These are phyloP conservation scores for Trametopsis cervina DNA, from an alignment of 768 basidiomycete genomes.

Conservation along the genomic window DNA sequence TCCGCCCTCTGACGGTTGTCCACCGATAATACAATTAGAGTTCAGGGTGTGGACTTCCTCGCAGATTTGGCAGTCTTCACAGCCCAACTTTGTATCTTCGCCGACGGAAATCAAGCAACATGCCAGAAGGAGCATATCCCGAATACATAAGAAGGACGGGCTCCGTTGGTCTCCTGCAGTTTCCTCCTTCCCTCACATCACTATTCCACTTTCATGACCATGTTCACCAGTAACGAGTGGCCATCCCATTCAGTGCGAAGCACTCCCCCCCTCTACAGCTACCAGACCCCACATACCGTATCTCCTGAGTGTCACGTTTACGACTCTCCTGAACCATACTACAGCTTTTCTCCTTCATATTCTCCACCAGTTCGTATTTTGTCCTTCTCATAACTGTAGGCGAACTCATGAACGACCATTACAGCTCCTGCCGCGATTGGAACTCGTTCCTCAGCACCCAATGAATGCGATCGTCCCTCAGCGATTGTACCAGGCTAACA, in stretches of 20 bases:
- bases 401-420: too few relatives aligned
- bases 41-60: too few relatives aligned
- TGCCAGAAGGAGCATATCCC: not conserved
- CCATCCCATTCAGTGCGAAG: not conserved
- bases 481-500: constrained; percentile 6
- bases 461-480: constrained; percentile 5
- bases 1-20: too few relatives aligned
- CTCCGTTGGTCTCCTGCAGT: not conserved
- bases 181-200: too few relatives aligned
- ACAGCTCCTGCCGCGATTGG: too few relatives aligned
- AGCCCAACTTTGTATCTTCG: too few relatives aligned
- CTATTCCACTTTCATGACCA: not conserved
- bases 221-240: not conserved
- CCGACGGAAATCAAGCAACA: not conserved
- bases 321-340: too few relatives aligned
- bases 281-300: not conserved
- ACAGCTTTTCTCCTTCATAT: not conserved
- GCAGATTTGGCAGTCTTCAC: too few relatives aligned
- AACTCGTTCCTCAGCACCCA: not conserved
- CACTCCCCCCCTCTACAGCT: not conserved
- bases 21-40: too few relatives aligned
- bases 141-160: not conserved
- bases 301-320: too few relatives aligned
- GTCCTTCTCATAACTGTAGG: not conserved
- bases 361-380: not conserved